Evolutionary conservation across 78 protist species (phyloP), one percentile per base, ranked within the genome.

Genomic region (Emiliania huxleyi): DNA sequence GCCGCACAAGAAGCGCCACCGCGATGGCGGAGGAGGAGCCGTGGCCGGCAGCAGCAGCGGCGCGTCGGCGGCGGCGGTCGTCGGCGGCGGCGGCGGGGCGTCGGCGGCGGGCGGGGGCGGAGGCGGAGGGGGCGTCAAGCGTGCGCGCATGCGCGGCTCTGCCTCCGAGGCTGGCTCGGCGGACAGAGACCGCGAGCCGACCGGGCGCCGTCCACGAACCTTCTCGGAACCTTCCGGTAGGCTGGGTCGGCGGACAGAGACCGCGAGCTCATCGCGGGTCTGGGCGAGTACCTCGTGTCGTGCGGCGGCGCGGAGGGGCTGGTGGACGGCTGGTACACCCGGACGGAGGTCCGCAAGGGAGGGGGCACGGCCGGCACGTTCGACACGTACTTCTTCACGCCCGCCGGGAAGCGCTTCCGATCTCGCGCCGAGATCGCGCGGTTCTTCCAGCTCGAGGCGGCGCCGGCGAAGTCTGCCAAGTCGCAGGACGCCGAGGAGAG

Each of bases 391-490:
- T 77, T 40, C 46, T 77, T 77, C 85, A 2, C 44, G 15, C 48
- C 85, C 33, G 3, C 15, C 18, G 85, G 85, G 33, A 77, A 77
- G 85, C 85, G 85, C n/a, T 77, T 77, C 46, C 85, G 85, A 1
- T 77, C 85, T 45, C 44, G 46, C 25, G 85, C 85, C 25, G 85
- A 77, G 46, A 77, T 77, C 85, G 85, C 85, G 46, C 85, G 85
- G 46, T 40, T 40, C 29, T 77, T 77, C 85, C 3, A 77, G 37
- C 85, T 77, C 35, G 33, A 35, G 85, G 85, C 46, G 48, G 43
- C 43, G 2, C 81, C 43, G 6, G n/a, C 73, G 12, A 62, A 62
- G 73, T 23, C 62, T 19, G 62, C 62, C 29, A 52, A 52, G 15
- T 52, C 62, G 8, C 29, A 19, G 29, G 15, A 23, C n/a, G 73